Evolutionary conservation across 192 early-diverging fungal species (phyloP).

Genomic region (Coemansia sp.): DNA sequence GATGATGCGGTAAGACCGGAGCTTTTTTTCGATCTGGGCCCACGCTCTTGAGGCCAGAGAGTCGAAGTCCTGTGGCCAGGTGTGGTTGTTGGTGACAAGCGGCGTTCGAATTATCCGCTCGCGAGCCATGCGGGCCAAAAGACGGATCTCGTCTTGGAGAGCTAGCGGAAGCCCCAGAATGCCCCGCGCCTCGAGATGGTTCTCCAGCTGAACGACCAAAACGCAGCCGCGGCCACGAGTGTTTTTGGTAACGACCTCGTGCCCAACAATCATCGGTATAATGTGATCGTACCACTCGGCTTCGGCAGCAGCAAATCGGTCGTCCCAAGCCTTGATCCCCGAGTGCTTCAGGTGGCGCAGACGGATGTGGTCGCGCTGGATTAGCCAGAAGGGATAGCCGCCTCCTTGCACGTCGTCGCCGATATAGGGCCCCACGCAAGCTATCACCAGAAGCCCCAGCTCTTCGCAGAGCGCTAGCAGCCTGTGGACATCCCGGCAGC

Average conservation of each 20-base stretch:
- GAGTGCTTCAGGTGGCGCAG: slow-evolving; percentile 68
- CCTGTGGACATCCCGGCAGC: slow-evolving; percentile 66
- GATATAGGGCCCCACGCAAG: slow-evolving; percentile 80
- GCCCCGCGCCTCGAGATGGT: slow-evolving; percentile 65
- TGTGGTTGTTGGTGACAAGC: slow-evolving; percentile 77
- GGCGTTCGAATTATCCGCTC: slow-evolving; percentile 76
- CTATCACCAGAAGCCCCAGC: slow-evolving; percentile 72
- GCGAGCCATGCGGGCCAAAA: slow-evolving; percentile 70
- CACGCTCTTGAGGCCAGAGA: slow-evolving; percentile 22
- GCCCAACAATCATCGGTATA: slow-evolving; percentile 68
- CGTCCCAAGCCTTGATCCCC: slow-evolving; percentile 67
- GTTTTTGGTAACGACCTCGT: slow-evolving; percentile 70
- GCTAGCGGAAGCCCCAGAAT: slow-evolving; percentile 65
- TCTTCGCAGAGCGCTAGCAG: slow-evolving; percentile 72
- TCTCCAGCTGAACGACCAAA: slow-evolving; percentile 78
- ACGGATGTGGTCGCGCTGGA: slow-evolving; percentile 66
- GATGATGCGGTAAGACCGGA: slow-evolving; percentile 31
- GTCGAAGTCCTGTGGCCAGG: slow-evolving; percentile 38
- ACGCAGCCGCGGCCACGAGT: slow-evolving; percentile 63
- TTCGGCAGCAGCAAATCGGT: slow-evolving; percentile 65
- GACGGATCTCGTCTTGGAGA: slow-evolving; percentile 75
- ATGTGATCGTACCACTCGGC: slow-evolving; percentile 74
- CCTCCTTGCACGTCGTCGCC: slow-evolving; percentile 76
- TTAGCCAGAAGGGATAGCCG: slow-evolving; percentile 75
- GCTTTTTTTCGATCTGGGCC: slow-evolving; percentile 25